Evolutionary conservation across 805 yeast species (phyloP), one percentile per base, ranked within the genome.

Genomic region (Saccharomycopsis sp.): DNA sequence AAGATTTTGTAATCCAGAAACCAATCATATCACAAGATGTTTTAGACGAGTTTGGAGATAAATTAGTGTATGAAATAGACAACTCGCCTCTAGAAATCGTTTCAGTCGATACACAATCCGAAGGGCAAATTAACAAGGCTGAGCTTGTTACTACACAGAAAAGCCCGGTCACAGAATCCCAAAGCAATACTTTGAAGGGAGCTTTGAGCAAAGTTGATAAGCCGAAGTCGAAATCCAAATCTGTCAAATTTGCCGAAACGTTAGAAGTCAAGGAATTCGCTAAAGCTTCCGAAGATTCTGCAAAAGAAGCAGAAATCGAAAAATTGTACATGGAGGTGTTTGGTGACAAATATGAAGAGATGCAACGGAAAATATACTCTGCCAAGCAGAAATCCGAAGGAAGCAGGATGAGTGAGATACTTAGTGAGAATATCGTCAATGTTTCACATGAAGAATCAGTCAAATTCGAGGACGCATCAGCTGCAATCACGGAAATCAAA

Each of bases 311-410:
- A 29, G 59, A 53, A 21, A 47, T 60, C 46, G 56, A 55, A 15
- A 60, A 58, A 40, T 34, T 58, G 48, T 60, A 60, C 34, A 51
- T 58, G 34, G 63, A 58, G 14, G 50, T 60, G 14, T 60, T 60
- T 50, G 63, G 63, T 5, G 60, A 52, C 18, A 57, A 58, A 15
- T 60, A 52, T 20, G 12, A 53, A 41, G 24, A 53, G 24, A 56
- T 60, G 15, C 61, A 60, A 29, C 15, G 34, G 24, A 57, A 57
- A 21, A 53, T 60, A 4, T 44, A 4, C 16, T 12, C 48, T 7
- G 48, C 48, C 18, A 18, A n/a, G 16, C 21, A 18, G 8, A 44
- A 44, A 44, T 18, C 18, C 8, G 37, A 29, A 12, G 5, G 9
- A 29, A 44, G 21, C 16, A 12, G n/a, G n/a, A 37, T 20, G 7